phyloP scores from a whole-genome alignment of 2,329 filamentous ascomycete genomes.

The Penicillium digitatum region DNA sequence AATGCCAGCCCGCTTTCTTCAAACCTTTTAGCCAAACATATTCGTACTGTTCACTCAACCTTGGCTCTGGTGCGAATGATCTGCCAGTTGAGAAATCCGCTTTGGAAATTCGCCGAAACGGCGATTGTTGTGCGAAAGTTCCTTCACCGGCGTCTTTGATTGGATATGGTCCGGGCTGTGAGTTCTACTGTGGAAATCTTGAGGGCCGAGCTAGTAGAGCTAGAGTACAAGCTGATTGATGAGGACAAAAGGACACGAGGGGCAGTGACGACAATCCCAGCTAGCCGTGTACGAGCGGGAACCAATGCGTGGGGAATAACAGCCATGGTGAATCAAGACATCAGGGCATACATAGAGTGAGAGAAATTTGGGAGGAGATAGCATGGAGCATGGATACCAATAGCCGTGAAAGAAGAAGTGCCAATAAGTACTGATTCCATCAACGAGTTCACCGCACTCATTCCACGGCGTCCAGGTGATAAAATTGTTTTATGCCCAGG shows the following conservation, averaged over 20 bases:
- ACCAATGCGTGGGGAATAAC: conserved; percentile 9
- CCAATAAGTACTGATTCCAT: background rate
- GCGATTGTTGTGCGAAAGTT: conserved; percentile 23
- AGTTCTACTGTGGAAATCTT: conserved; percentile 13
- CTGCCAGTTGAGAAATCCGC: background rate
- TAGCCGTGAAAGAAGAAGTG: background rate
- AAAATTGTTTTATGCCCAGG: conserved; percentile 25
- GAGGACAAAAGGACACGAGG: conserved; percentile 7
- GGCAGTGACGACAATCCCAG: conserved; percentile 1
- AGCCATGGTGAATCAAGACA: conserved; percentile 10
- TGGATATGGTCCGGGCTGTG: conserved; percentile 32
- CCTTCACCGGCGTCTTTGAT: conserved; percentile 26
- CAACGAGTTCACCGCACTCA: background rate
- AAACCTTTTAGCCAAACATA: background rate
- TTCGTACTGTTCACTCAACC: background rate
- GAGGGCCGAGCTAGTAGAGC: conserved; percentile 11
- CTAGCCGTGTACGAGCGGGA: conserved; percentile 13
- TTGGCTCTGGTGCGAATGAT: background rate
- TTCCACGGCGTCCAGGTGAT: conserved; percentile 1
- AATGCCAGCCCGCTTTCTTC: background rate
- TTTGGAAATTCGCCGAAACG: conserved; percentile 43
- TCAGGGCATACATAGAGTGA: background rate
- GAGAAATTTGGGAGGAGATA: background rate
- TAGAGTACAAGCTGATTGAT: conserved; percentile 21
- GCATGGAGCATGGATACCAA: background rate